phyloP scores from a whole-genome alignment of 768 basidiomycete genomes.

The Phanerodontia chrysosporium region DNA sequence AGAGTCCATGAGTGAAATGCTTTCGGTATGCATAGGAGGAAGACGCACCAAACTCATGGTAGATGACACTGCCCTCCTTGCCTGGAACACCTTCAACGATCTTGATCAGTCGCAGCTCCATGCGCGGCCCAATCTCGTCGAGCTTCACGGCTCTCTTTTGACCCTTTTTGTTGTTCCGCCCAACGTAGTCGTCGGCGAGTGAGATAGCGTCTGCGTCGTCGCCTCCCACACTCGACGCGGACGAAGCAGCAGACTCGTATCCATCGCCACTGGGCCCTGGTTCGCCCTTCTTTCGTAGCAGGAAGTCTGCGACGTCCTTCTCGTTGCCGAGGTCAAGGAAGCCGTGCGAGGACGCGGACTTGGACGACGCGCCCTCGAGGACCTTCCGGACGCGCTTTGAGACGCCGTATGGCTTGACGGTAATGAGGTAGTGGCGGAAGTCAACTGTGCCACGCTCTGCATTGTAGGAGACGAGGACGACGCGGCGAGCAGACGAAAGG shows the following conservation, averaged over 20 bases:
- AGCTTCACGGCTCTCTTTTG: slow-evolving; percentile 86
- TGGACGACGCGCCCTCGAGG: slow-evolving; percentile 55
- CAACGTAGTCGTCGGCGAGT: slow-evolving; percentile 91
- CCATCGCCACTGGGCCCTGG: slow-evolving; percentile 52
- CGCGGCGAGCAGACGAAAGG: slow-evolving; percentile 86
- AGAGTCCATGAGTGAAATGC: neutral
- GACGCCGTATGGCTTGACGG: slow-evolving; percentile 91
- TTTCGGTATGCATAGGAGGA: neutral
- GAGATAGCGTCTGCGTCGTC: slow-evolving; percentile 80
- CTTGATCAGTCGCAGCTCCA: slow-evolving; percentile 91
- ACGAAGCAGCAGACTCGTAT: slow-evolving; percentile 79
- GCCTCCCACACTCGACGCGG: slow-evolving; percentile 76
- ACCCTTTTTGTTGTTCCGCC: slow-evolving; percentile 89
- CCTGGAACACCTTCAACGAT: slow-evolving; percentile 93
- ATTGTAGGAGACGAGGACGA: slow-evolving; percentile 92
- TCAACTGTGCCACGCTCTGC: slow-evolving; percentile 82
- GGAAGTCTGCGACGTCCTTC: slow-evolving; percentile 93
- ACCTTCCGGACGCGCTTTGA: slow-evolving; percentile 87
- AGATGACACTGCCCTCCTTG: slow-evolving; percentile 89
- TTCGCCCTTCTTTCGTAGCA: slow-evolving; percentile 69
- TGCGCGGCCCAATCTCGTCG: slow-evolving; percentile 91
- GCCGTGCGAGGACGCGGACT: slow-evolving; percentile 33
- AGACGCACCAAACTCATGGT: slow-evolving; percentile 80
- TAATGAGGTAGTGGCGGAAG: slow-evolving; percentile 92
- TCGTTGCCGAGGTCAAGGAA: slow-evolving; percentile 83